Evolutionary conservation across 257 asterid species (phyloP).

Genomic region (Petrea volubilis): DNA sequence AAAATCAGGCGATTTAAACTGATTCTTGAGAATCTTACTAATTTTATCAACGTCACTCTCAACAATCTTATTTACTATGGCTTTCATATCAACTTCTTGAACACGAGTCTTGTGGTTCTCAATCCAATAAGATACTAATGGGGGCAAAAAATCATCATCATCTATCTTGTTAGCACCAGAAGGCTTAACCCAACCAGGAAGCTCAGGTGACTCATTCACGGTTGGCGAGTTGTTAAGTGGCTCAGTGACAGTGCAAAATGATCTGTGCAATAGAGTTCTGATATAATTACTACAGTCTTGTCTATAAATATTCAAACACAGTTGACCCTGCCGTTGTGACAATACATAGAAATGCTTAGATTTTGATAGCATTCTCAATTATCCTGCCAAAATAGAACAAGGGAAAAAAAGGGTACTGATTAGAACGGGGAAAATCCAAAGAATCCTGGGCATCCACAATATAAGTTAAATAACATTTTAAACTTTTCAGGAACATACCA

Average conservation of each 20-base stretch:
- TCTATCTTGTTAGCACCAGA: conserved; percentile 16
- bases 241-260: conserved; percentile 45
- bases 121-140: conserved; percentile 73
- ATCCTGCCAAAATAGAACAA: conserved; percentile 13
- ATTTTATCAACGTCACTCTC: conserved; percentile 67
- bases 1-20: conserved; percentile 47
- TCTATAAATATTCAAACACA: conserved; percentile 14
- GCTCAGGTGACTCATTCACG: conserved; percentile 67
- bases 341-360: conserved; percentile 32
- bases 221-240: conserved; percentile 23
- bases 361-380: conserved; percentile 41
- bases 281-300: conserved; percentile 20
- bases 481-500: background rate
- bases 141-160: conserved; percentile 81
- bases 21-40: conserved; percentile 53
- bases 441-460: background rate
- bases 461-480: background rate
- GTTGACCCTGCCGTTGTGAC: conserved; percentile 30
- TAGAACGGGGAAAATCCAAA: background rate
- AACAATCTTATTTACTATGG: conserved; percentile 28
- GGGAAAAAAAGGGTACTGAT: background rate
- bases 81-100: conserved; percentile 41
- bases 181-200: conserved; percentile 74
- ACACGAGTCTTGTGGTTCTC: conserved; percentile 39
- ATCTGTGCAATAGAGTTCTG: conserved; percentile 20